These are phyloP conservation scores for Xylaria sp. DNA, from an alignment of 2,329 filamentous ascomycete genomes.

Conservation along the genomic window DNA sequence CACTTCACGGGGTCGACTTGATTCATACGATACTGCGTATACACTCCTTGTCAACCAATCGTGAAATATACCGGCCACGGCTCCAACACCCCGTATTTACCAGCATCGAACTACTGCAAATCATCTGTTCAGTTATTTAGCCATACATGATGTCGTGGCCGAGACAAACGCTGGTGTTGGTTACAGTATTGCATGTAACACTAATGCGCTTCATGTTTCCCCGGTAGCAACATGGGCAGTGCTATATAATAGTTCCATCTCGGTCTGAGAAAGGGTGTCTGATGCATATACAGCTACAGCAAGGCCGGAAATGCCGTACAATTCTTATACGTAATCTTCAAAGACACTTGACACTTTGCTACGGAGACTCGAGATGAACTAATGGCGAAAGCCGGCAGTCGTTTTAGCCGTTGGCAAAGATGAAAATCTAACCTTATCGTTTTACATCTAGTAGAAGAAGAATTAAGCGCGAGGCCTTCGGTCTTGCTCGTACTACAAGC, in stretches of 20 bases:
- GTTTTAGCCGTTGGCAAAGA: background rate
- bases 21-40: background rate
- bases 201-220: conserved; percentile 20
- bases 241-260: conserved; percentile 12
- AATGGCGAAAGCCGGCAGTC: background rate
- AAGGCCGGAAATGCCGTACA: conserved; percentile 14
- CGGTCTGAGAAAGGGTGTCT: conserved; percentile 6
- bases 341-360: background rate
- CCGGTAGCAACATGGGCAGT: background rate
- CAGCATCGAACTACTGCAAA: conserved; percentile 13
- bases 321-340: background rate
- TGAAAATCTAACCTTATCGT: background rate
- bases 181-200: conserved; percentile 21
- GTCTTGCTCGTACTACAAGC: background rate
- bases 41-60: conserved; percentile 15
- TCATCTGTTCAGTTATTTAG: conserved; percentile 23
- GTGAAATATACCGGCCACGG: background rate
- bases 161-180: conserved; percentile 21
- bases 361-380: conserved; percentile 6
- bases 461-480: background rate
- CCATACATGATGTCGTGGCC: conserved; percentile 15
- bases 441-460: background rate
- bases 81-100: conserved; percentile 10
- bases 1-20: conserved; percentile 2
- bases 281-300: background rate